Conservation (phyloP, 169 alveolate species). For the Plasmodium relictum region DNA sequence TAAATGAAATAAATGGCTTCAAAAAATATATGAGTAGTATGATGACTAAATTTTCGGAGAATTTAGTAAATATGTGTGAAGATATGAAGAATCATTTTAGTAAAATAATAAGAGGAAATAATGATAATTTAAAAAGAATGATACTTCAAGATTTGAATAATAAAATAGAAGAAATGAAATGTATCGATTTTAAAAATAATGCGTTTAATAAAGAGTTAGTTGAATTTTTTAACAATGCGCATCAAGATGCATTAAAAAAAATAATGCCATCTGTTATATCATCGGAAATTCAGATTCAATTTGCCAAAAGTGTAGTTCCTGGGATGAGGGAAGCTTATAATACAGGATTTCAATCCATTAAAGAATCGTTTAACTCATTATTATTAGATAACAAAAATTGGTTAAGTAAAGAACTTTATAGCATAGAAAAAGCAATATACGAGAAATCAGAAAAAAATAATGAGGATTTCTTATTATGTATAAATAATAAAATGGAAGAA, state of each 20-base stretch:
- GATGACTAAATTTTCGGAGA: conserved; percentile 20
- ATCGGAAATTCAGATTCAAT: conserved; percentile 62
- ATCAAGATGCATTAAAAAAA: conserved; percentile 53
- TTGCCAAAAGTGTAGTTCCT: conserved; percentile 55
- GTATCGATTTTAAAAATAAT: background rate
- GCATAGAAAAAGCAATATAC: conserved; percentile 41
- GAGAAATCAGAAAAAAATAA: conserved; percentile 33
- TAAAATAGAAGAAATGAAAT: background rate
- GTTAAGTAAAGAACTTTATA: conserved; percentile 26
- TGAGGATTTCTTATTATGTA: conserved; percentile 11
- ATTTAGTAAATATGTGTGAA: conserved; percentile 1
- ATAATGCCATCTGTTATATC: conserved; percentile 63
- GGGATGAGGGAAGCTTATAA: conserved; percentile 70
- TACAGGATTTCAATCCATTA: conserved; percentile 60
- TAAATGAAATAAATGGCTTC: conserved; percentile 19
- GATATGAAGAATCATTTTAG: conserved; percentile 9
- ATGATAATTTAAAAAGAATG: conserved; percentile 20
- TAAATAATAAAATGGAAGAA: conserved; percentile 30
- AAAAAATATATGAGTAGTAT: conserved; percentile 19
- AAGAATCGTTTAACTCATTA: conserved; percentile 29
- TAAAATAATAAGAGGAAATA: conserved; percentile 12
- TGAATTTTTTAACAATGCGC: conserved; percentile 25
- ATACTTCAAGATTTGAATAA: conserved; percentile 19
- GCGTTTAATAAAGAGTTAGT: conserved; percentile 18
- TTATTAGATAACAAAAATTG: conserved; percentile 28